Evolutionary conservation across 768 basidiomycete genomes (phyloP), one percentile per base, ranked within the genome.

Genomic region (Termitomyces sp.): DNA sequence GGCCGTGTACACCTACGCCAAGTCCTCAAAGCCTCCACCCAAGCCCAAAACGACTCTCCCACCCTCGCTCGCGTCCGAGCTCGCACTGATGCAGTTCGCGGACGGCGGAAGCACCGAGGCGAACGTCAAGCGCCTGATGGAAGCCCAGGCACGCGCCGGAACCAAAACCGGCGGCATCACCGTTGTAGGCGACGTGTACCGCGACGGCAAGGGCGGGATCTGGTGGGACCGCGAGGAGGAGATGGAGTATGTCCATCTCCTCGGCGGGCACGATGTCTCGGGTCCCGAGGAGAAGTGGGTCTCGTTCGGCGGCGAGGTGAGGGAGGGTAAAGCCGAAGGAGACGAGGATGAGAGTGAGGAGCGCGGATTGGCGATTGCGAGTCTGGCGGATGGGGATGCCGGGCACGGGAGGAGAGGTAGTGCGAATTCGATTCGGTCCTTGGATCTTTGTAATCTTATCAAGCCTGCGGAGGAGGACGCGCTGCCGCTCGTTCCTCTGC

Each of bases 211-310:
- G 25, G 87, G 86, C 23, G 80, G 82, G 0, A 52, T 89, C 14
- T 90, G 88, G 86, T 78, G 81, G 75, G 89, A 90, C 62, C 81
- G 79, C 53, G 86, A 87, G 11, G 89, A 90, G 67, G 81, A 85
- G 63, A 76, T 80, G 77, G 89, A 90, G 64, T 88, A 84, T 60
- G 74, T 77, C 14, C 84, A 82, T 56, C 77, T 90, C 9, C 76
- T 90, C 31, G 73, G 69, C 43, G 75, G 73, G 25, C 44, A 50
- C 34, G 23, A 29, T 1, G 23, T 40, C 2, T 67, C 73, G 14
- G 66, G 71, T 12, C 68, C 65, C 31, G 59, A 62, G 48, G 67
- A 66, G n/a, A 72, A 71, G 37, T 83, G 81, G 75, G 76, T 81
- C 23, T 69, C 71, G 21, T 79, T 82, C 54, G 69, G 66, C 11